phyloP scores from a whole-genome alignment of 202 grass and related monocot species.

The Zizania palustris region DNA sequence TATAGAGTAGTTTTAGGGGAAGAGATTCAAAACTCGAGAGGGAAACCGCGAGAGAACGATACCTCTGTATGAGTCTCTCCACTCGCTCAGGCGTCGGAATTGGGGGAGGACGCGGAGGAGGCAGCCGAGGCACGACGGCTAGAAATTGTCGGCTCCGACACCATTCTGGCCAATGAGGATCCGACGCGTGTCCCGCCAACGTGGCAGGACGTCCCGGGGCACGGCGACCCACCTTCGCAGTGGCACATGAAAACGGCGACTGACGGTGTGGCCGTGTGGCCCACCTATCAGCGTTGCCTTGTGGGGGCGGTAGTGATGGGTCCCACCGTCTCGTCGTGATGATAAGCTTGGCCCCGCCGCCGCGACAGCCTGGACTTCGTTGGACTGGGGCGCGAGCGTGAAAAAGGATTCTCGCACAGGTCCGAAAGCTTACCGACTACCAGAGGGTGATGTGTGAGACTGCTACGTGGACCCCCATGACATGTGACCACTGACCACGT shows the following conservation, averaged over 20 bases:
- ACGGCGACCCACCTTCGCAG: not conserved
- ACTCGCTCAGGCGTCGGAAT: conserved; percentile 37
- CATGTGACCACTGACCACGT: conserved; percentile 23
- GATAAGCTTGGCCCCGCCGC: conserved; percentile 43
- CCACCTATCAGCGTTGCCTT: conserved; percentile 17
- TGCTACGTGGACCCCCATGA: not conserved
- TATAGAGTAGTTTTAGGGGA: not conserved
- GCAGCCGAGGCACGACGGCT: conserved; percentile 1
- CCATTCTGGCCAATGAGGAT: fast-evolving
- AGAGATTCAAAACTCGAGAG: not conserved
- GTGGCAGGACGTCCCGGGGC: not conserved
- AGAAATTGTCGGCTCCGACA: conserved; percentile 5
- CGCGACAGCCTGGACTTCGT: conserved; percentile 38
- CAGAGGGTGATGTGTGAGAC: not conserved
- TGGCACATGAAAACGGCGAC: not conserved
- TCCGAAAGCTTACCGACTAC: no score
- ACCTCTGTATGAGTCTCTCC: conserved; percentile 44
- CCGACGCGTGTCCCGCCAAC: conserved; percentile 35
- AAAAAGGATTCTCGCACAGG: no score
- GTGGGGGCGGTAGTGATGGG: not conserved
- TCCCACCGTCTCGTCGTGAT: not conserved
- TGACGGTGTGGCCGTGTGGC: not conserved
- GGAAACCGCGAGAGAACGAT: conserved; percentile 8
- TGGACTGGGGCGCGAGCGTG: not conserved
- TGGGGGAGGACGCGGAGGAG: conserved; percentile 9